Evolutionary conservation across 805 yeast species (phyloP).

Genomic region (Candida hispaniensis): DNA sequence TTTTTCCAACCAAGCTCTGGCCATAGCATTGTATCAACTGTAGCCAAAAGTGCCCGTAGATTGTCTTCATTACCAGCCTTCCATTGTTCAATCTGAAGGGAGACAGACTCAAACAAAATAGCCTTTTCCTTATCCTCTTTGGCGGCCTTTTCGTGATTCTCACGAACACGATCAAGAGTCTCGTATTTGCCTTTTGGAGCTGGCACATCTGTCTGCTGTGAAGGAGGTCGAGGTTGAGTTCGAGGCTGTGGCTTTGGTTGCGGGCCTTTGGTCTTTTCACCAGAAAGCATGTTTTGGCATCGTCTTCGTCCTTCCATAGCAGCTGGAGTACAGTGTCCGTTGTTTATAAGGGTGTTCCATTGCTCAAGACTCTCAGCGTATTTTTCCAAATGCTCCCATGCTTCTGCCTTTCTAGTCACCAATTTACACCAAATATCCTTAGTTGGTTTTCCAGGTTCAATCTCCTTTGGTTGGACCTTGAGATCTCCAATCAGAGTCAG

Average conservation of each 20-base stretch:
- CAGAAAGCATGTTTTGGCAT: slow-evolving; percentile 45
- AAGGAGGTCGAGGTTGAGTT: slow-evolving; percentile 24
- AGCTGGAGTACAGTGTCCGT: slow-evolving; percentile 54
- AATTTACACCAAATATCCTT: slow-evolving; percentile 69
- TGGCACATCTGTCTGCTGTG: slow-evolving; percentile 21
- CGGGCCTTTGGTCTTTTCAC: slow-evolving; percentile 41
- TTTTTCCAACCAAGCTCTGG: slow-evolving; percentile 56
- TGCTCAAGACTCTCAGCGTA: slow-evolving; percentile 50
- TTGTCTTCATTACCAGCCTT: slow-evolving; percentile 67
- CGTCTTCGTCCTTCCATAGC: slow-evolving; percentile 76
- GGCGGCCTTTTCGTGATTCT: slow-evolving; percentile 37
- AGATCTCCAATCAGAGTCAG: slow-evolving; percentile 32
- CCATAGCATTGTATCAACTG: slow-evolving; percentile 59
- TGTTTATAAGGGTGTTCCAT: slow-evolving; percentile 53
- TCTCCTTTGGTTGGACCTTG: slow-evolving; percentile 33
- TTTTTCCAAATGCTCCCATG: slow-evolving; percentile 68
- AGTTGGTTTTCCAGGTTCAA: slow-evolving; percentile 43
- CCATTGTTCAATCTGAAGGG: slow-evolving; percentile 49
- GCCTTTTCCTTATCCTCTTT: slow-evolving; percentile 48
- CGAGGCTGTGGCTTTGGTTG: too few species aligned
- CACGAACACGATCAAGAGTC: slow-evolving; percentile 44
- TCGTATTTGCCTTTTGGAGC: slow-evolving; percentile 30
- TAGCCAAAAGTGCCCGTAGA: slow-evolving; percentile 61
- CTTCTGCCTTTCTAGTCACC: slow-evolving; percentile 63
- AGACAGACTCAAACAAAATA: slow-evolving; percentile 52